Base-by-base conservation (phyloP, 1,284 basidiomycete genomes). In the Apiotrichum gamsii region DNA sequence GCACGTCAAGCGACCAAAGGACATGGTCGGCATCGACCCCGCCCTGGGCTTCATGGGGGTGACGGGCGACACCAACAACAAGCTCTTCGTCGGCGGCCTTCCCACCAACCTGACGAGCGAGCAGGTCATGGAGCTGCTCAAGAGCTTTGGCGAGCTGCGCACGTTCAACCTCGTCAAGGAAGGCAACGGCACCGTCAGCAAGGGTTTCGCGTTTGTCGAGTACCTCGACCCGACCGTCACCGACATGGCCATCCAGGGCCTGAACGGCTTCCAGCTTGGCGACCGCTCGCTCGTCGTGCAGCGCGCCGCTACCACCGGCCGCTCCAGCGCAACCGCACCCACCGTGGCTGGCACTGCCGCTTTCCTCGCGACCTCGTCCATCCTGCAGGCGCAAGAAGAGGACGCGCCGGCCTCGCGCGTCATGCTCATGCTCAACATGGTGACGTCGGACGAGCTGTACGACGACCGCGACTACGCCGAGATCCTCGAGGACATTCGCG, bases 151-250 rank as follows among this genome's bases (percentile, higher is more conserved):
- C 52, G 94, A 98, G 59, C 79, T 98, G 45, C 90, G 89, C 67
- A 89, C 89, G 3, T 98, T 99, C 81, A 97, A 98, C 66, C 79
- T 99, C 48, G 94, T 99, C 55, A 85, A 94, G 57, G 95, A 99
- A 67, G 69, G 69, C 33, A 72, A 71, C 43, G 87, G 83, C 48
- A 87, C 87, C 34, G 75, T 82, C 21, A 93, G 88, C n/a, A 96
- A 95, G 87, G 95, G 95, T 54, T 98, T 96, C 72, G 95, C 95
- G 0, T 98, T 97, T 77, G 95, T 91, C 75, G 95, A 98, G 78
- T 99, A 97, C 71, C 84, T 87, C 48, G 95, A 99, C 68, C 75
- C 83, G 11, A 74, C 72, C 28, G 83, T 93, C 48, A 98, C 95
- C 39, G 93, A 98, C 57, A 82, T 96, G 54, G 95, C 95, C 30